phyloP scores from a whole-genome alignment of 345 rosid genomes.

The Eutrema heterophyllum region DNA sequence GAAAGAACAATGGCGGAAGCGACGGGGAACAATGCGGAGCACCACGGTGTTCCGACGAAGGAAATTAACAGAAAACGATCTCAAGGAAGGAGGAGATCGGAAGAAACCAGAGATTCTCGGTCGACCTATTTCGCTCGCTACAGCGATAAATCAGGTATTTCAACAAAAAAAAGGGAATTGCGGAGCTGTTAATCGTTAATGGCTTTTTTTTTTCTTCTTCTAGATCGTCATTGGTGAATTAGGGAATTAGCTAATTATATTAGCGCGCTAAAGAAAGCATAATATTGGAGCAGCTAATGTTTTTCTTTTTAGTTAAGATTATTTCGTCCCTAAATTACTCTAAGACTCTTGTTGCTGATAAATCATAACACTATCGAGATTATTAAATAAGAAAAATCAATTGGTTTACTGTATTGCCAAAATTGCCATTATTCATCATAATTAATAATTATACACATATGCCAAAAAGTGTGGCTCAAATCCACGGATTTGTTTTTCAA shows the following conservation, averaged over 20 bases:
- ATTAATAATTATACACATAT: neutral
- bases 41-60: neutral
- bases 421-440: neutral
- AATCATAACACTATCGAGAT: neutral
- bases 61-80: neutral
- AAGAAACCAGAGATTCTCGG: slow-evolving; percentile 3
- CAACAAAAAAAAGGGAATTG: neutral
- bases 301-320: neutral
- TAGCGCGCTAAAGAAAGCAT: slow-evolving; percentile 29
- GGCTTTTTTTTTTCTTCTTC: slow-evolving; percentile 4
- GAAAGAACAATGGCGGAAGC: slow-evolving; percentile 12
- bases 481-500: neutral
- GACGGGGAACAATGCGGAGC: neutral
- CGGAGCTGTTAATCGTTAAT: slow-evolving; percentile 12
- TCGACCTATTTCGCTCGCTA: slow-evolving; percentile 5
- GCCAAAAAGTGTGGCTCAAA: neutral
- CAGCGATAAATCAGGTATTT: slow-evolving; percentile 9
- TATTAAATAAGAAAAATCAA: neutral
- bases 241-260: slow-evolving; percentile 19
- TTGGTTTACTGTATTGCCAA: neutral
- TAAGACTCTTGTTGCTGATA: neutral
- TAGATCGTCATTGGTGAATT: slow-evolving; percentile 10
- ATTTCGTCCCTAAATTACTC: neutral
- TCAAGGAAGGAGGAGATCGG: neutral
- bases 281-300: neutral